Evolutionary conservation across 2,329 filamentous ascomycete species (phyloP).

Genomic region (Cytospora chrysosperma): DNA sequence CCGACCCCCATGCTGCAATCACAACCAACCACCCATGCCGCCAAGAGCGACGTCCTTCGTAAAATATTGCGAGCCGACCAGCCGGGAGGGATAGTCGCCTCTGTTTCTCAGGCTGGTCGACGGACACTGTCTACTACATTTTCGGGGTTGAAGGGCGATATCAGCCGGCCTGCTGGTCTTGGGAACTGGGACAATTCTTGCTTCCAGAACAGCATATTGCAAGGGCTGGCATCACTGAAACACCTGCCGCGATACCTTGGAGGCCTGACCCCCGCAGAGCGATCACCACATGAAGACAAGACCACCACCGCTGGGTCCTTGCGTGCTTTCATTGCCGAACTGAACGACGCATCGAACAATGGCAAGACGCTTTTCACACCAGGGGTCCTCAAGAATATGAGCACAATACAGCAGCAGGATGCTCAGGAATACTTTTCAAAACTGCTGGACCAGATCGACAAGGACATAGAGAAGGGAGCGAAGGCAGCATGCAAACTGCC

Average conservation of each 20-base stretch:
- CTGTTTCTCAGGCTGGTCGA: slow-evolving; percentile 58
- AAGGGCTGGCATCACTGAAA: slow-evolving; percentile 74
- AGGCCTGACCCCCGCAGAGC: slow-evolving; percentile 36
- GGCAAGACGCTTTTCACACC: slow-evolving; percentile 82
- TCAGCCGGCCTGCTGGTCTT: slow-evolving; percentile 62
- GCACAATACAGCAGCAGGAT: slow-evolving; percentile 94
- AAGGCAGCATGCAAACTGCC: slow-evolving; percentile 33
- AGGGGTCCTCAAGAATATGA: slow-evolving; percentile 81
- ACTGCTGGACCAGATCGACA: slow-evolving; percentile 80
- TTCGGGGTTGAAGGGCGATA: slow-evolving; percentile 40
- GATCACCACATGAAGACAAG: not conserved
- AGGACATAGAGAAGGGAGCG: slow-evolving; percentile 61
- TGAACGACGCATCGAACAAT: slow-evolving; percentile 69
- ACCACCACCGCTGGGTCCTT: slow-evolving; percentile 49
- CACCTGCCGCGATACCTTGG: slow-evolving; percentile 67
- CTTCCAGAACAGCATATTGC: slow-evolving; percentile 95
- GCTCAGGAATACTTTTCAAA: slow-evolving; percentile 97
- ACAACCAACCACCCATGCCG: slow-evolving; percentile 46
- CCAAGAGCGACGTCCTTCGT: slow-evolving; percentile 65
- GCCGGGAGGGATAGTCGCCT: slow-evolving; percentile 52
- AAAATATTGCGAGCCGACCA: slow-evolving; percentile 61
- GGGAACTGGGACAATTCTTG: slow-evolving; percentile 95
- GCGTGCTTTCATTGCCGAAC: slow-evolving; percentile 63
- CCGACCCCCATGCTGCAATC: slow-evolving; percentile 39
- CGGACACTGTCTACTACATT: slow-evolving; percentile 55